Evolutionary conservation across 2,329 filamentous ascomycete genomes (phyloP).

Genomic region (Curvularia verruculosa): DNA sequence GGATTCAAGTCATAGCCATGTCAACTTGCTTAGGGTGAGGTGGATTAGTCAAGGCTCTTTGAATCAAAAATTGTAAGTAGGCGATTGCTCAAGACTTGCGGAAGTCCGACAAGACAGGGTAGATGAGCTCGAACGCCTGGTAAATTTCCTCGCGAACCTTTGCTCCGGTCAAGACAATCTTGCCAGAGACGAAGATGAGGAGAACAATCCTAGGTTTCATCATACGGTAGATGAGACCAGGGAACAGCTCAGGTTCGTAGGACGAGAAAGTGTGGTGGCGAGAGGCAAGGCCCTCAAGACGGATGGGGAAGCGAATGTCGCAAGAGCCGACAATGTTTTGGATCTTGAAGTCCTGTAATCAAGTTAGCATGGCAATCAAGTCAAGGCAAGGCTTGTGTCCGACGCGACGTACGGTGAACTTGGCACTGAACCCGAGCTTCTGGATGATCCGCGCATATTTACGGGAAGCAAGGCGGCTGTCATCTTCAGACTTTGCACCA

Average conservation of each 20-base stretch:
- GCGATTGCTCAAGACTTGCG: constrained; percentile 61
- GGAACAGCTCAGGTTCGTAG: constrained; percentile 98
- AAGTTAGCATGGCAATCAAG: constrained; percentile 26
- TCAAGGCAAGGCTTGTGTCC: constrained; percentile 16
- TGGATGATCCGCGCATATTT: constrained; percentile 99
- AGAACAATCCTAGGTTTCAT: constrained; percentile 99
- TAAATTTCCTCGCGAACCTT: constrained; percentile 96
- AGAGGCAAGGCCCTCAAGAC: constrained; percentile 91
- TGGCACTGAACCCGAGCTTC: constrained; percentile 98
- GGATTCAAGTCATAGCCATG: constrained; percentile 18
- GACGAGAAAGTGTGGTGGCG: constrained; percentile 96
- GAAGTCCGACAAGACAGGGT: constrained; percentile 59
- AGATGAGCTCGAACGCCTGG: constrained; percentile 49
- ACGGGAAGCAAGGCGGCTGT: constrained; percentile 93
- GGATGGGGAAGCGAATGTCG: constrained; percentile 99
- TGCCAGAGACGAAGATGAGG: constrained; percentile 96
- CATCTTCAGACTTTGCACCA: constrained; percentile 96
- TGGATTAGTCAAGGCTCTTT: constrained; percentile 12
- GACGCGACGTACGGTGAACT: constrained; percentile 71
- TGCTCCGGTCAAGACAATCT: constrained; percentile 96
- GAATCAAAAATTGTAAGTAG: constrained; percentile 1
- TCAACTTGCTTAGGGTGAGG: constrained; percentile 8
- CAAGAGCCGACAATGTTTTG: constrained; percentile 95
- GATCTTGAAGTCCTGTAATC: constrained; percentile 85
- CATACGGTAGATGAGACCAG: constrained; percentile 99